These are phyloP conservation scores for Boletus rubescentipes DNA, from an alignment of 768 basidiomycete genomes.

Conservation along the genomic window DNA sequence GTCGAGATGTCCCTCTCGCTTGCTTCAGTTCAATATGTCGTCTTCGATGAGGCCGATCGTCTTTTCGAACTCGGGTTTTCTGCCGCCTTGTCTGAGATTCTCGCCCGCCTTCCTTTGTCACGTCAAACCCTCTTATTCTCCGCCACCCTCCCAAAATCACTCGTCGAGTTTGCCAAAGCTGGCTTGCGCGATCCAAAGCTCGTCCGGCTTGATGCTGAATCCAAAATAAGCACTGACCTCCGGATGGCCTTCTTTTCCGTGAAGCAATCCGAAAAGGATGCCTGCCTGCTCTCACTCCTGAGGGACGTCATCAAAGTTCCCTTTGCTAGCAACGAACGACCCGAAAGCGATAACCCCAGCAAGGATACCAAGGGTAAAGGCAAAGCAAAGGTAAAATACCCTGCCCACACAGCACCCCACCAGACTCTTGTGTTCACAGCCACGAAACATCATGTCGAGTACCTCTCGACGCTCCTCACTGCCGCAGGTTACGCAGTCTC, in stretches of 20 bases:
- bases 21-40: conserved; percentile 81
- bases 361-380: conserved; percentile 47
- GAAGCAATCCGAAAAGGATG: conserved; percentile 93
- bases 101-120: conserved; percentile 79
- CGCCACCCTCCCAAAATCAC: conserved; percentile 91
- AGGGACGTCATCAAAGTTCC: conserved; percentile 88
- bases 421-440: conserved; percentile 95
- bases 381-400: conserved; percentile 48
- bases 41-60: conserved; percentile 98
- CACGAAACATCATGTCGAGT: conserved; percentile 99
- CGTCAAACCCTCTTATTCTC: conserved; percentile 96
- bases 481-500: conserved; percentile 87
- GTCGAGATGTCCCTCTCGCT: conserved; percentile 97
- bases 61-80: conserved; percentile 99
- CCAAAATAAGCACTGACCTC: conserved; percentile 92
- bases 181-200: conserved; percentile 92
- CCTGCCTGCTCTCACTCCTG: conserved; percentile 78
- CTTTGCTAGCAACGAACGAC: conserved; percentile 37
- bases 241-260: conserved; percentile 93
- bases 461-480: conserved; percentile 73
- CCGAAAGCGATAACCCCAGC: conserved; percentile 22
- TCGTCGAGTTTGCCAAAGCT: conserved; percentile 98
- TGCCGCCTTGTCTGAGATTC: conserved; percentile 85
- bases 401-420: conserved; percentile 64
- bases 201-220: conserved; percentile 93